These are phyloP conservation scores for Phyllosticta citribraziliensis DNA, from an alignment of 2,329 filamentous ascomycete species.

Conservation along the genomic window DNA sequence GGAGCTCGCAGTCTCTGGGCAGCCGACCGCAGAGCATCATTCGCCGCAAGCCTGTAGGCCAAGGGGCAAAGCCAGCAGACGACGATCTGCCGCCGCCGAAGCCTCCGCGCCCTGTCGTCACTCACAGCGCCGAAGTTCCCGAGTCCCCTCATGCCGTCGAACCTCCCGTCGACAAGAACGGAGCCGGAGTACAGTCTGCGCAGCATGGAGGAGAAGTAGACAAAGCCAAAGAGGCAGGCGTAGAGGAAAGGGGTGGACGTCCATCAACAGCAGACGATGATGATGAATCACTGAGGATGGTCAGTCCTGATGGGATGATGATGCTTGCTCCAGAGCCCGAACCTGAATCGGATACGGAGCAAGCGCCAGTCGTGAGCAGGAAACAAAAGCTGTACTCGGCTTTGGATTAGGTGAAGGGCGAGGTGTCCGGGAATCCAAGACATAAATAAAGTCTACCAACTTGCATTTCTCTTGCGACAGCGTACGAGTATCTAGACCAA, in stretches of 20 bases:
- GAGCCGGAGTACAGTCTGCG: background rate
- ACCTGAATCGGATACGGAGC: slow-evolving; percentile 1
- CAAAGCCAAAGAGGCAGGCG: background rate
- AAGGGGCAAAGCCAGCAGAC: background rate
- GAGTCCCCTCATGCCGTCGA: background rate
- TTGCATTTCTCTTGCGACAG: too few relatives aligned
- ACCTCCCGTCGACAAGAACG: background rate
- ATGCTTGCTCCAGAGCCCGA: slow-evolving; percentile 4
- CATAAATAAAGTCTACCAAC: too few relatives aligned
- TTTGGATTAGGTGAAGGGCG: background rate
- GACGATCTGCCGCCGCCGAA: background rate
- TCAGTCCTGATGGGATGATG: background rate
- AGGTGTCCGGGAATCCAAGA: too few relatives aligned
- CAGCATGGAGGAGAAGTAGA: background rate
- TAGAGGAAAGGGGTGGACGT: background rate
- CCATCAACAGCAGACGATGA: background rate
- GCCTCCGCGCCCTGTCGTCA: background rate
- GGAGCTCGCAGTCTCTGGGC: background rate
- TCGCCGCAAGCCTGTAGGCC: background rate
- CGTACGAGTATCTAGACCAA: too few relatives aligned
- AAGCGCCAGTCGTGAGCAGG: background rate
- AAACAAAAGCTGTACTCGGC: background rate
- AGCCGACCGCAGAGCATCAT: background rate
- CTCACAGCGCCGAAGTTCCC: background rate
- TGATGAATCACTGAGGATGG: background rate